Conservation (phyloP, 352 stramenopile genomes). For the Pythium sukuiense region DNA sequence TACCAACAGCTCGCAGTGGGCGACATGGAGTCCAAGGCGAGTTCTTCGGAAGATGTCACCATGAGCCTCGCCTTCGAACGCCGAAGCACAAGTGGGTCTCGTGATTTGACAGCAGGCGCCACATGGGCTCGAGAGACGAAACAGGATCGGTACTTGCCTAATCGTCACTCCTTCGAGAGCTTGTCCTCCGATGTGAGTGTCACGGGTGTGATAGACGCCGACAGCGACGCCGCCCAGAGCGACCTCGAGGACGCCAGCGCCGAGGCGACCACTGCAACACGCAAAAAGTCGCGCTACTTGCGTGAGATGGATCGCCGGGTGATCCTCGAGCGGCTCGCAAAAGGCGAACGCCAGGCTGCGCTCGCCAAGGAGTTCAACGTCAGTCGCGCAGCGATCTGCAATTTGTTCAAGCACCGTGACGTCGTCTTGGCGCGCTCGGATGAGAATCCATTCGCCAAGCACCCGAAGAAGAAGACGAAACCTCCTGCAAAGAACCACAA, state of each 20-base stretch:
- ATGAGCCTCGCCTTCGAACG: background rate
- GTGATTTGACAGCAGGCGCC: background rate
- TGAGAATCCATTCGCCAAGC: slow-evolving; percentile 47
- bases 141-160: background rate
- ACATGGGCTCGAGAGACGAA: background rate
- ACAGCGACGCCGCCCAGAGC: background rate
- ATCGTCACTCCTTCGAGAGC: background rate
- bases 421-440: slow-evolving; percentile 38
- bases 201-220: background rate
- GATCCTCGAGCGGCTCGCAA: slow-evolving; percentile 42
- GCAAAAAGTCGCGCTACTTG: slow-evolving; percentile 26
- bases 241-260: background rate
- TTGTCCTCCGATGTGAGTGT: background rate
- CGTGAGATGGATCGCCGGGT: slow-evolving; percentile 50
- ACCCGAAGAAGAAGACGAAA: slow-evolving; percentile 32
- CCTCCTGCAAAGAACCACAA: background rate
- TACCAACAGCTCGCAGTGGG: background rate
- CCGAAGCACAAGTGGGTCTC: background rate
- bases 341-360: slow-evolving; percentile 45
- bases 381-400: slow-evolving; percentile 58
- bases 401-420: slow-evolving; percentile 52
- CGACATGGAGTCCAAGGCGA: background rate
- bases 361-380: slow-evolving; percentile 62
- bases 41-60: background rate
- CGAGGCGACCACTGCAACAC: background rate